Percentiles rank a stretch among this genome's conserved stretches.
Conservation (phyloP, 192 early-diverging fungal genomes). For the Neocallimastix lanati region DNA sequence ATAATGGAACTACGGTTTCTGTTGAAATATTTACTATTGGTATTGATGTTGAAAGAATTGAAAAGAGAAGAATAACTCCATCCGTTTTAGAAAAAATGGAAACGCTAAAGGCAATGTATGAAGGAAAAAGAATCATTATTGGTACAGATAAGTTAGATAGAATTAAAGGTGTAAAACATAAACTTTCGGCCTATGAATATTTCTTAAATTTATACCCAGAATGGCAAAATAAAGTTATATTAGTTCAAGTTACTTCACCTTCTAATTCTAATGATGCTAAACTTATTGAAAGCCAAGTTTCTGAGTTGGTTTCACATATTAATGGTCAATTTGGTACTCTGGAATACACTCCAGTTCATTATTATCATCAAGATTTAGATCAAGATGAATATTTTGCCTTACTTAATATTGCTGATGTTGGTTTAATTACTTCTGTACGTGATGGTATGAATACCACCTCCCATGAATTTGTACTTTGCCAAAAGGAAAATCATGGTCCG, state of each 20-base stretch:
- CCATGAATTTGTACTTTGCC: conserved; percentile 24
- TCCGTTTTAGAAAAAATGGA: conserved; percentile 17
- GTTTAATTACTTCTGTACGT: conserved; percentile 72
- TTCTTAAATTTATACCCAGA: conserved; percentile 25
- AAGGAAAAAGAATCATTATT: conserved; percentile 23
- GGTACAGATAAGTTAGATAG: conserved; percentile 37
- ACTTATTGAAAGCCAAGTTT: conserved; percentile 62
- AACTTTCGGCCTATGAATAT: conserved; percentile 28
- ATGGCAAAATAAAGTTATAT: conserved; percentile 62
- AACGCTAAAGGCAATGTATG: conserved; percentile 22
- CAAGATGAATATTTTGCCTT: conserved; percentile 91
- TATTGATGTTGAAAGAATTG: conserved; percentile 53
- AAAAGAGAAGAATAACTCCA: conserved; percentile 6
- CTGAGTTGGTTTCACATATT: conserved; percentile 79
- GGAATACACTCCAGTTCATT: conserved; percentile 79
- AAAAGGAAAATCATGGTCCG: conserved; percentile 65
- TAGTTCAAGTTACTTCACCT: conserved; percentile 92
- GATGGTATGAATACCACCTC: conserved; percentile 97
- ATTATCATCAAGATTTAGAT: conserved; percentile 80
- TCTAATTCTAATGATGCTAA: conserved; percentile 42
- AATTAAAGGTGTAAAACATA: conserved; percentile 32
- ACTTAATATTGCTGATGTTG: conserved; percentile 80
- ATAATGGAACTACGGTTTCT: conserved; percentile 18
- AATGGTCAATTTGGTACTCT: conserved; percentile 86
- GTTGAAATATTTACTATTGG: conserved; percentile 42